Percentiles rank a stretch among this genome's conserved stretches.
Evolutionary conservation across 2,329 filamentous ascomycete genomes (phyloP).

Genomic region (Sporothrix dimorphospora): DNA sequence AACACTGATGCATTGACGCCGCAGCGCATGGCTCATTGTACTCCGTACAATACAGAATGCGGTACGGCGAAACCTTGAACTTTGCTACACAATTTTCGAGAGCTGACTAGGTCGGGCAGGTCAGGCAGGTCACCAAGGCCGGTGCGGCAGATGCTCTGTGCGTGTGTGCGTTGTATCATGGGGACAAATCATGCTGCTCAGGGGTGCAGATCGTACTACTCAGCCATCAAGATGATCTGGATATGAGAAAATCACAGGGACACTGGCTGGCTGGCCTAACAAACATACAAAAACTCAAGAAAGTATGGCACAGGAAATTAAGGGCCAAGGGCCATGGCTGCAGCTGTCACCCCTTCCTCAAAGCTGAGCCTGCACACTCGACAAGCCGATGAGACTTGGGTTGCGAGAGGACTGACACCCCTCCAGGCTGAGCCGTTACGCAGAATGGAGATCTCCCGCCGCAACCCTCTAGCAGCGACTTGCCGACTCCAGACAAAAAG

Average conservation of each 20-base stretch:
- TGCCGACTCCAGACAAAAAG: not conserved
- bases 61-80: not conserved
- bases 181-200: not conserved
- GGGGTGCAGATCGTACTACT: conserved; percentile 1
- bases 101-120: not conserved
- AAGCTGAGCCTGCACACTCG: not conserved
- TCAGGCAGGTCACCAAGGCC: not conserved
- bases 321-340: not conserved
- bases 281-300: not conserved
- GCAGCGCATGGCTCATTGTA: not conserved
- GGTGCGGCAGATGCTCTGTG: not conserved
- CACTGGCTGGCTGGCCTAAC: not conserved
- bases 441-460: not conserved
- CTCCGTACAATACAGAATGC: not conserved
- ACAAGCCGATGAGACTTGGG: not conserved
- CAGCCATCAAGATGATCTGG: not conserved
- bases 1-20: not conserved
- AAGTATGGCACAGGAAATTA: not conserved
- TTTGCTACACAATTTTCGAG: not conserved
- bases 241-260: not conserved
- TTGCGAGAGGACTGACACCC: not conserved
- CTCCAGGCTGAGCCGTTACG: not conserved
- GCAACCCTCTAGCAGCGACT: not conserved
- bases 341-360: not conserved
- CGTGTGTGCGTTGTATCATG: not conserved